Evolutionary conservation across 106 monocot genomes (phyloP), one percentile per base, ranked within the genome.

Genomic region (Apostasia shenzhenica): DNA sequence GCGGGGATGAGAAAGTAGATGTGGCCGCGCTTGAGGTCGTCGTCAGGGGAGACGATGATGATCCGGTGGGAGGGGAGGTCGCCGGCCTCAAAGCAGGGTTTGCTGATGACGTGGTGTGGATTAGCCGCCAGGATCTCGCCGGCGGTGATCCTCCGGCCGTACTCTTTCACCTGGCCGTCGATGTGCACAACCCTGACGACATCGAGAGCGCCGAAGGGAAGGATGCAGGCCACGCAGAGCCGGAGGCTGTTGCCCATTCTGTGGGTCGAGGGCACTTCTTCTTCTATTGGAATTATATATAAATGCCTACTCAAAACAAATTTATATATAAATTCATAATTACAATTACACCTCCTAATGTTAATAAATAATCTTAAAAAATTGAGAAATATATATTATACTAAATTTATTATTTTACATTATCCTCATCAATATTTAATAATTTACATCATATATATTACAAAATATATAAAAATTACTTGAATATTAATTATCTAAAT

Each of bases 201-300:
- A 56, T 87, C 86, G 10, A 86, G 70, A 0, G 86, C 73, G 14
- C 86, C 86, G 45, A 80, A 86, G 14, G 82, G 86, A 12, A 86
- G 72, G 3, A 80, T 54, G 61, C 86, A 86, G 39, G 86, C 76
- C 67, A 86, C 40, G 62, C 79, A 86, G 14, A 79, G 77, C 46
- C 82, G 43, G 3, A 86, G 70, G 73, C 86, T 86, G 65, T 82
- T 86, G 44, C 86, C 86, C 86, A 86, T 85, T 14, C 8, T 62
- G 38, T 55, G 26, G 37, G 26, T 26, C 26, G 26, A 26, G 26
- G 26, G 26, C 26, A 26, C 26, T 26, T 26, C 26, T 26, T 26
- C 26, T 26, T 26, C 26, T 26, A 26, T 26, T 26, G 26, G 26
- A 26, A 26, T 26, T 26, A 26, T 26, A 26, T 26, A 26, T 26